Conservation (phyloP, 495 filamentous ascomycete genomes). For the Aspergillus haitiensis region DNA sequence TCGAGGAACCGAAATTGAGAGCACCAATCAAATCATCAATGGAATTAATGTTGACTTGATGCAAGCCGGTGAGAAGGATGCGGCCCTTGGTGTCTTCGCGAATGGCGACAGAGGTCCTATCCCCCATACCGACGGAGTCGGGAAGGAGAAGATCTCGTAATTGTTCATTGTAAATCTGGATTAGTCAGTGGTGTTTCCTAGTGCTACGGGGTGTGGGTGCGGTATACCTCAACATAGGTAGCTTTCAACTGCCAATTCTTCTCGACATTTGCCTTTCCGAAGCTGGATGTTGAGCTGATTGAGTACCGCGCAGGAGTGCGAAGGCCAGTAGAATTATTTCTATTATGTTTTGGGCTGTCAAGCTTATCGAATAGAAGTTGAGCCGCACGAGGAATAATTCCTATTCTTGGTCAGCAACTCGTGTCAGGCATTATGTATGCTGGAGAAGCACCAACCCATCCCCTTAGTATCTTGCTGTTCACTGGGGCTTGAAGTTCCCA, state of each 20-base stretch:
- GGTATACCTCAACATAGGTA: constrained; percentile 83
- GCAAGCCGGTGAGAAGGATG: constrained; percentile 87
- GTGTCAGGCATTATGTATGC: neutral
- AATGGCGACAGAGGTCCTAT: constrained; percentile 77
- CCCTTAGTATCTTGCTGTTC: constrained; percentile 73
- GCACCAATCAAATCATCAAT: constrained; percentile 87
- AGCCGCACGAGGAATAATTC: constrained; percentile 91
- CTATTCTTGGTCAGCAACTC: constrained; percentile 42
- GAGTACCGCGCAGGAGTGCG: constrained; percentile 83
- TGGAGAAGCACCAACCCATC: constrained; percentile 64
- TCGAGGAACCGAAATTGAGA: constrained; percentile 87
- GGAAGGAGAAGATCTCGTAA: constrained; percentile 86
- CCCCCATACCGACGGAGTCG: constrained; percentile 64
- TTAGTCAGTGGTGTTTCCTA: neutral
- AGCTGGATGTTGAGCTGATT: constrained; percentile 53
- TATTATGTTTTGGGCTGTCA: constrained; percentile 56
- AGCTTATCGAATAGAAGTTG: constrained; percentile 85
- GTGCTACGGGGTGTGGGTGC: no score
- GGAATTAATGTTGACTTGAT: constrained; percentile 85
- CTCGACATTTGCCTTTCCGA: constrained; percentile 54
- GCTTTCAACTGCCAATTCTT: constrained; percentile 93
- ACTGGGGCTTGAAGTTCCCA: constrained; percentile 89
- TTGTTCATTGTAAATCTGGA: constrained; percentile 93
- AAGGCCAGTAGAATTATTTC: constrained; percentile 70
- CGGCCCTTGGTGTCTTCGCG: constrained; percentile 94